Evolutionary conservation across 2,329 filamentous ascomycete genomes (phyloP), one percentile per base, ranked within the genome.

Genomic region (Neopestalotiopsis sp.): DNA sequence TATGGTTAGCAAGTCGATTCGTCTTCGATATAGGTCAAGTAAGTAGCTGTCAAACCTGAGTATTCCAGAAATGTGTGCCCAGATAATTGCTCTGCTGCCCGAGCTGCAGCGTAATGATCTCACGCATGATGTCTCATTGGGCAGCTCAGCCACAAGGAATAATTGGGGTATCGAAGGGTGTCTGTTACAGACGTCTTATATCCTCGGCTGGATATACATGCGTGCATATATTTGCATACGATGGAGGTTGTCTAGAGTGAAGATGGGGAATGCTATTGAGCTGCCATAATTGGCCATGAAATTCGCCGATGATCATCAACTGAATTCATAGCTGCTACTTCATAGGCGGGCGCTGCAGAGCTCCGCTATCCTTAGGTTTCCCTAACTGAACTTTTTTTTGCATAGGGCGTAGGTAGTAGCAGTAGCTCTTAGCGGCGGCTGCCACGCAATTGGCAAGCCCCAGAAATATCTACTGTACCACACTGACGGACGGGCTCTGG

Each of bases 21-120:
- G 13, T 10, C 30, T n/a, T 5, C 17, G 45, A 49, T n/a, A n/a
- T 2, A 14, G 6, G 34, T 14, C 38, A 14, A 53, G 20, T 13
- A 9, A 20, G 3, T 9, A 13, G 32, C 10, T 9, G 42, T 17
- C 77, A 71, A 76, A 94, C 93, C 85, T 97, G 95, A 5, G 93
- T 87, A 76, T 99, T 99, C 96, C 96, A 99, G 80, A 98, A 99
- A 83, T 99, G 96, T 0, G 95, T 97, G 38, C 92, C 95, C 28
- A 97, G 84, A 76, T 98, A 97, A 80, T 99, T 99, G 79, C 93
- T 95, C 78, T 93, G 91, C 79, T 97, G 92, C 58, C 96, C 96
- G 70, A 98, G 90, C 85, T 99, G 96, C 61, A 99, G 85, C 0
- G 95, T 98, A 71, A 99, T 86, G 71, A 98, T 94, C 82, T 99